Percentiles rank a stretch among this genome's conserved stretches.
Conservation (phyloP, 257 asterid species). For the Penstemon eatonii region DNA sequence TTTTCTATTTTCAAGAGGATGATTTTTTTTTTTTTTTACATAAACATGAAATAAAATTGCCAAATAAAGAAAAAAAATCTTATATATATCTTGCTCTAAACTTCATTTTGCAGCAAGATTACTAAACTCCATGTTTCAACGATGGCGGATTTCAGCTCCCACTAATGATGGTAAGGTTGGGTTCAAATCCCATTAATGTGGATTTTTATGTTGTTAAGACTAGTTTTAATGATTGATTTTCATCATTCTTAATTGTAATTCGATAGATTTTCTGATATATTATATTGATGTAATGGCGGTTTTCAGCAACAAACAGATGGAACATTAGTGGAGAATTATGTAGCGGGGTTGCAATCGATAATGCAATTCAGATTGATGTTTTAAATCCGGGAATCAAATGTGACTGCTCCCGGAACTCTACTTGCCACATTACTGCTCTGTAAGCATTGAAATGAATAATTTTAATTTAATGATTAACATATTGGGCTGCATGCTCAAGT, state of each 20-base stretch:
- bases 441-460: conserved; percentile 22
- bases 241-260: no score
- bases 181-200: no score
- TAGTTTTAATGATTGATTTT: no score
- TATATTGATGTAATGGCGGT: no score
- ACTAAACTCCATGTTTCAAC: conserved; percentile 35
- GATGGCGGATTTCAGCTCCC: conserved; percentile 32
- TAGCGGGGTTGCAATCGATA: conserved; percentile 40
- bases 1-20: neutral
- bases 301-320: conserved; percentile 36
- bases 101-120: conserved; percentile 41
- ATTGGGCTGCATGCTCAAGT: no score
- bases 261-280: no score
- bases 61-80: neutral
- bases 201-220: no score
- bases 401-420: conserved; percentile 36
- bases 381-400: conserved; percentile 51
- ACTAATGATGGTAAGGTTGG: no score
- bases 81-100: neutral
- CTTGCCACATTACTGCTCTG: conserved; percentile 51
- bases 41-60: conserved; percentile 1
- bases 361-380: conserved; percentile 19
- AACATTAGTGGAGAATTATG: conserved; percentile 53
- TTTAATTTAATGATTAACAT: no score
- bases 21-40: neutral